A percentile compares a stretch with the other conserved stretches of the same genome.
Evolutionary conservation across 345 rosid genomes (phyloP).

Genomic region (Linum trigynum): DNA sequence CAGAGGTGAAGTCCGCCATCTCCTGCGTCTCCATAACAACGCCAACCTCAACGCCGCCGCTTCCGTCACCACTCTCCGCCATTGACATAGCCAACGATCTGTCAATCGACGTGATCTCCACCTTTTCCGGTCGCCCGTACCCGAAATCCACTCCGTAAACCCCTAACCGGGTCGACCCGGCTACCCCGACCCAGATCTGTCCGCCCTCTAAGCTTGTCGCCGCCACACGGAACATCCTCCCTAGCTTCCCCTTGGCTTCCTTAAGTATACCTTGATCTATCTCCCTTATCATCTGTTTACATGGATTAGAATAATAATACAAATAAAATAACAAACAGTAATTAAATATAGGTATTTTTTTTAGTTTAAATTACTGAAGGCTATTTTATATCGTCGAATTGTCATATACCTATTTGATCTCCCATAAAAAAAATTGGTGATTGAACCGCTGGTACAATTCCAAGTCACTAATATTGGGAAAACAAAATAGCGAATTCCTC

Average conservation of each 20-base stretch:
- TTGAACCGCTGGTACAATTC: too few species aligned
- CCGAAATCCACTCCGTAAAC: not conserved
- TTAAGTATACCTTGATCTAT: not conserved
- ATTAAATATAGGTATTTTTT: too few species aligned
- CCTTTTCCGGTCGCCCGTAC: not conserved
- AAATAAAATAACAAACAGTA: too few species aligned
- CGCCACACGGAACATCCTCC: not conserved
- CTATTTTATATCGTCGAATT: too few species aligned
- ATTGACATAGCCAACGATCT: not conserved
- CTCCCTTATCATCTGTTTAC: not conserved
- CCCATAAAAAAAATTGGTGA: too few species aligned
- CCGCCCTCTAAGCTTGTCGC: not conserved
- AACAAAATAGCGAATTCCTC: too few species aligned
- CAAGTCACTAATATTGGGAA: too few species aligned
- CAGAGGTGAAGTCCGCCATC: not conserved
- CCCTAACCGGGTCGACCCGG: conserved; percentile 1
- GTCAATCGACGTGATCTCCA: conserved; percentile 1
- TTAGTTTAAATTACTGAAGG: too few species aligned
- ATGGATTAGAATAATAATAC: not conserved
- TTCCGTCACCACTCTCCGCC: not conserved
- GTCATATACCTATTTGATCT: too few species aligned
- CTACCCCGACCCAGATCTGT: not conserved
- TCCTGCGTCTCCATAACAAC: not conserved
- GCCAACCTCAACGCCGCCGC: conserved; percentile 4
- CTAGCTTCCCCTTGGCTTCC: conserved; percentile 6